Base-by-base conservation (phyloP, 768 basidiomycete genomes). In the Phanerodontia chrysosporium region DNA sequence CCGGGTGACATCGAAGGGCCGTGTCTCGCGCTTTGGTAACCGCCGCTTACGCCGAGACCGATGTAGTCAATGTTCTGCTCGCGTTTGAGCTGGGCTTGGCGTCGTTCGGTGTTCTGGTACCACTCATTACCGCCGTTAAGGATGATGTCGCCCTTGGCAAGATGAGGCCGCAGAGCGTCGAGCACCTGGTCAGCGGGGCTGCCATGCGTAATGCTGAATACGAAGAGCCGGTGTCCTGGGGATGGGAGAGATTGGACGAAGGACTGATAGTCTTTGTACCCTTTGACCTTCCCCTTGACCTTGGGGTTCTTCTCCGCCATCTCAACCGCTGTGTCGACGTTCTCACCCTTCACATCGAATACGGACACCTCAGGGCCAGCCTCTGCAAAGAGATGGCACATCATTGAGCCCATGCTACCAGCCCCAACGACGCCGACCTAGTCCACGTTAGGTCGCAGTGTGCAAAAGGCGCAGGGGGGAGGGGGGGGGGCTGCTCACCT, bases 111-210 rank as follows among this genome's bases (percentile, higher is more conserved):
- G 74, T 99, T 97, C 60, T 96, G 97, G 80, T 91, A 99, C 76
- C 98, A 95, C 46, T 96, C 98, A 79, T 99, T 99, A 68, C 97
- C 97, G 68, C 97, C 97, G 74, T 99, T 97, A 66, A 99, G 98
- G 81, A 99, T 83, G 80, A 99, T 98, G 76, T 99, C 97, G 66
- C 97, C 97, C 70, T 85, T 74, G 72, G 97, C 95, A 65, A 99
- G 89, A 73, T 88, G 77, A 57, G 96, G 95, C 59, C 82, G 83
- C 61, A 98, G 89, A 74, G 92, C 90, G 24, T 76, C 68, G 75
- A 99, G 98, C 77, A 98, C 98, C 71, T 84, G 83, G 77, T 99
- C 97, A 59, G 98, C 97, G 64, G 97, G 60, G n/a, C 53, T 35
- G 14, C 67, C 67, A 57, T 67, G 67, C 52, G 63, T 64, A 44